Percentiles rank a stretch among this genome's conserved stretches.
Evolutionary conservation across 2,329 filamentous ascomycete species (phyloP).

Genomic region (Fusarium duplospermum): DNA sequence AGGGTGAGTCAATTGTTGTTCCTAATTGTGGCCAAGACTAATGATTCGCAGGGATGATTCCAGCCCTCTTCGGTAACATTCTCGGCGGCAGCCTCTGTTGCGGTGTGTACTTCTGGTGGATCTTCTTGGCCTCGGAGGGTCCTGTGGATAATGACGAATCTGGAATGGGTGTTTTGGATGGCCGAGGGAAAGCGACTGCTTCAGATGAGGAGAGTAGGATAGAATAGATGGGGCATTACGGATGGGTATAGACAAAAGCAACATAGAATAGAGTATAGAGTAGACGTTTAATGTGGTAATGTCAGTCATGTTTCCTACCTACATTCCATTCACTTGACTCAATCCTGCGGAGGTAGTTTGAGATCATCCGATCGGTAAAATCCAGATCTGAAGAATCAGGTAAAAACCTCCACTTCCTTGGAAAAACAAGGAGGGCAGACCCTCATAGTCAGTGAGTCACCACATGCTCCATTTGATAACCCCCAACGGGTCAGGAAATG

Average conservation of each 20-base stretch:
- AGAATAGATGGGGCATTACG: not conserved
- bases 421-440: not conserved
- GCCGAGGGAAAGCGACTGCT: not conserved
- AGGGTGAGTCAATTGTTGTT: constrained; percentile 46
- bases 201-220: constrained; percentile 36
- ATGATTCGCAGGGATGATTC: constrained; percentile 55
- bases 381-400: not conserved
- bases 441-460: not conserved
- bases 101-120: constrained; percentile 52
- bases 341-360: not conserved
- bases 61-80: constrained; percentile 65
- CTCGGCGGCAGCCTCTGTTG: constrained; percentile 64
- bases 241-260: fast-evolving
- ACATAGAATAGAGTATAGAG: not conserved
- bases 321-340: not conserved
- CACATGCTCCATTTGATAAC: not conserved
- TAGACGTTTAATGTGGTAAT: not conserved
- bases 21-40: not conserved
- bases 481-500: not conserved
- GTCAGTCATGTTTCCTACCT: not conserved
- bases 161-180: constrained; percentile 7
- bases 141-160: constrained; percentile 9
- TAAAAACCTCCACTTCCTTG: not conserved
- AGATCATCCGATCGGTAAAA: not conserved
- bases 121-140: constrained; percentile 25